Percentiles rank a stretch among this genome's conserved stretches.
Conservation (phyloP, 768 basidiomycete species). For the Zangia roseola region DNA sequence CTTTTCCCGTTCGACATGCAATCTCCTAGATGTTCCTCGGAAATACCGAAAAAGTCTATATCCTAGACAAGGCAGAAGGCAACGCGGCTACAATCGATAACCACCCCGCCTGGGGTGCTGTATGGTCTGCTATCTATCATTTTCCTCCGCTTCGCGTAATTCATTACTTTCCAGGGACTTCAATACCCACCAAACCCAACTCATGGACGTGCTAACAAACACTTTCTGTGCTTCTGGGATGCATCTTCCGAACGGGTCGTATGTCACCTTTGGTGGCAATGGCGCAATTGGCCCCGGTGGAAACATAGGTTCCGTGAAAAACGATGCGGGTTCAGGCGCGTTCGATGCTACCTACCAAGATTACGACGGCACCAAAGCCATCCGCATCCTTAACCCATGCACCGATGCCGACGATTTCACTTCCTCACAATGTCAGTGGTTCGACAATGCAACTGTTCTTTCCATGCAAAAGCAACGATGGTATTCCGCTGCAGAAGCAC, state of each 20-base stretch:
- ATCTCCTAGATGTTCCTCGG: conserved; percentile 71
- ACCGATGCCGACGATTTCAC: conserved; percentile 44
- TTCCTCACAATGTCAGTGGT: conserved; percentile 63
- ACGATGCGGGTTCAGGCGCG: conserved; percentile 44
- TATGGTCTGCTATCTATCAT: conserved; percentile 43
- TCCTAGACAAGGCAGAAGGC: conserved; percentile 87
- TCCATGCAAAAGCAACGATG: conserved; percentile 70
- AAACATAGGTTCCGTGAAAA: conserved; percentile 48
- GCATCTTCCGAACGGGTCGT: conserved; percentile 81
- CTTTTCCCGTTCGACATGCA: neutral
- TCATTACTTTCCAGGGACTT: conserved; percentile 21
- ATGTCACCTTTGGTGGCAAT: conserved; percentile 74
- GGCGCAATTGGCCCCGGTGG: conserved; percentile 70
- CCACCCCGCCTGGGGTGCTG: conserved; percentile 74
- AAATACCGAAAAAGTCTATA: conserved; percentile 78
- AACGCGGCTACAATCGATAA: conserved; percentile 64
- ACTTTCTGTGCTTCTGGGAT: conserved; percentile 81
- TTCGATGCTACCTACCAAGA: conserved; percentile 74
- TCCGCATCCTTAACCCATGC: conserved; percentile 84
- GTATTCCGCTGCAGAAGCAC: conserved; percentile 76
- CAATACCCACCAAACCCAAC: conserved; percentile 15
- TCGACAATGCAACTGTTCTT: conserved; percentile 60
- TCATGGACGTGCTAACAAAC: conserved; percentile 54
- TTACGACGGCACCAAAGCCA: conserved; percentile 75
- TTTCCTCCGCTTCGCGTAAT: neutral